Evolutionary conservation across 1,139 yeast species (phyloP).

Genomic region (Candida pseudoviswanathii): DNA sequence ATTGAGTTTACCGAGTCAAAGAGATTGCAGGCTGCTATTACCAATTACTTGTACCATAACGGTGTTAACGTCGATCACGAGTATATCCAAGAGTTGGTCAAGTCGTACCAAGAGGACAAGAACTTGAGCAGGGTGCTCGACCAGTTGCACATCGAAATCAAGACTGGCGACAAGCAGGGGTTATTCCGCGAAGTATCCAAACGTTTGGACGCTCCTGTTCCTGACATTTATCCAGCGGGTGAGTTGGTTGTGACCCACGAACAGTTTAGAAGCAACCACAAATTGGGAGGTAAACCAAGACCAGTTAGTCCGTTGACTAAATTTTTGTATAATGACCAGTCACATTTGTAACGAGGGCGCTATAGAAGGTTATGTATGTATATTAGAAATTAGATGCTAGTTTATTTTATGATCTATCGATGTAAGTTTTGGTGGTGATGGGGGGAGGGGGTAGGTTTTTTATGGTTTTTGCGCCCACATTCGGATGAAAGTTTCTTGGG

Average conservation of each 20-base stretch:
- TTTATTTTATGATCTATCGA: too few species aligned
- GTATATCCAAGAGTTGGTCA: conserved; percentile 28
- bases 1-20: conserved; percentile 28
- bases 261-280: conserved; percentile 27
- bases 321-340: conserved; percentile 31
- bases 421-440: too few species aligned
- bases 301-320: conserved; percentile 35
- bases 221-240: conserved; percentile 32
- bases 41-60: conserved; percentile 28
- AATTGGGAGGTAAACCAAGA: conserved; percentile 32
- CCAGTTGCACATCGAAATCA: conserved; percentile 12
- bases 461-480: too few species aligned
- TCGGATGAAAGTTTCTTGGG: too few species aligned
- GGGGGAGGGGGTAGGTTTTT: too few species aligned
- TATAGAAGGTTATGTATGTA: not conserved
- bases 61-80: conserved; percentile 30
- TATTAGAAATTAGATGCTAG: too few species aligned
- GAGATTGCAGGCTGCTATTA: conserved; percentile 28
- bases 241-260: conserved; percentile 20
- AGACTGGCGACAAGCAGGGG: conserved; percentile 7
- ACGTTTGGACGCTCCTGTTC: conserved; percentile 24
- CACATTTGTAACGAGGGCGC: conserved; percentile 27
- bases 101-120: conserved; percentile 20
- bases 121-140: conserved; percentile 18
- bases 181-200: conserved; percentile 17